These are phyloP conservation scores for Athelia psychrophila DNA, from an alignment of 1,284 basidiomycete genomes.

Conservation along the genomic window DNA sequence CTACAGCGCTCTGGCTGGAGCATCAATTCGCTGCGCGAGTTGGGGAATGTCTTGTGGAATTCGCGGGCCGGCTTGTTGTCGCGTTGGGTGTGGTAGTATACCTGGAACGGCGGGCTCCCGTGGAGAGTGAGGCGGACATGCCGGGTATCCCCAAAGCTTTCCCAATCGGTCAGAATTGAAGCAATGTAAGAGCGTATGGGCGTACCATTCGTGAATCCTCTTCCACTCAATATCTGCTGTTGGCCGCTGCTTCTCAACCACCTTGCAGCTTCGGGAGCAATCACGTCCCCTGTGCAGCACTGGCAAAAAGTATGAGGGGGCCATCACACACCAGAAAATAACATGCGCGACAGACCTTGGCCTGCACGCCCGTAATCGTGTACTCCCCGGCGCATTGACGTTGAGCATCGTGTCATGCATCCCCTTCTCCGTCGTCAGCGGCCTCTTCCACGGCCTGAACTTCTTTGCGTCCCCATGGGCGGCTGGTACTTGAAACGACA, in stretches of 20 bases:
- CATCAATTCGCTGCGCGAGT: conserved; percentile 80
- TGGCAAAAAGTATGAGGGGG: conserved; percentile 29
- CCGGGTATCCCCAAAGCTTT: conserved; percentile 91
- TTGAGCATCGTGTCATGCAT: conserved; percentile 48
- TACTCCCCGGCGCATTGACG: conserved; percentile 79
- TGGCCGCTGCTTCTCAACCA: conserved; percentile 71
- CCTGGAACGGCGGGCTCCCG: conserved; percentile 87
- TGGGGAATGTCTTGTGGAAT: conserved; percentile 60
- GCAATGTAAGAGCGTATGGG: conserved; percentile 2
- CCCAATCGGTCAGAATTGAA: conserved; percentile 4
- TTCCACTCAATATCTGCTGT: conserved; percentile 86
- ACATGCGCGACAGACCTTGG: conserved; percentile 54
- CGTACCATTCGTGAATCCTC: conserved; percentile 88
- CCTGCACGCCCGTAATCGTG: conserved; percentile 68
- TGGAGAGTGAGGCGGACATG: conserved; percentile 81
- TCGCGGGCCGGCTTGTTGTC: conserved; percentile 62
- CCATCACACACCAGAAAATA: conserved; percentile 51
- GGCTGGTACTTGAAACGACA: conserved; percentile 63
- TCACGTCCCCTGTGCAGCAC: conserved; percentile 77
- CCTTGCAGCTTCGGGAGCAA: conserved; percentile 74
- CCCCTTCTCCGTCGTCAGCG: conserved; percentile 46
- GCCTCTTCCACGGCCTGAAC: conserved; percentile 52
- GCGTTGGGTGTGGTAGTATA: conserved; percentile 77
- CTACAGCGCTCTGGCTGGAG: conserved; percentile 89
- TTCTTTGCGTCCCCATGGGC: conserved; percentile 32